Percentiles rank a stretch among this genome's conserved stretches.
These are phyloP conservation scores for Beta vulgaris DNA, from an alignment of 148 eudicot genomes.

Conservation along the genomic window DNA sequence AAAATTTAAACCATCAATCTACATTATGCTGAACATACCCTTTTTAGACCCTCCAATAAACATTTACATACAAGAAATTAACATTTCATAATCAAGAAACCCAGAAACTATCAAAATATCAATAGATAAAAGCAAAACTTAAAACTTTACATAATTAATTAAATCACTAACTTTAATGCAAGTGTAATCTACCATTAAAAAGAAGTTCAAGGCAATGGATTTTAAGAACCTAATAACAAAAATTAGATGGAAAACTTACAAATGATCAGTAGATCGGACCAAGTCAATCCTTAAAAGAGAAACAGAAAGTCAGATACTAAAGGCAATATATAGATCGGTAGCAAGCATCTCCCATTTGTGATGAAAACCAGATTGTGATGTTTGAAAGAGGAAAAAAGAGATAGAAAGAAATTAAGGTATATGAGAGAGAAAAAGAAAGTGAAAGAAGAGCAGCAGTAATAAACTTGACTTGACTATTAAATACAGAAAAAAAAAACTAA, in stretches of 20 bases:
- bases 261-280: conserved; percentile 3
- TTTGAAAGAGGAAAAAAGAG: conserved; percentile 9
- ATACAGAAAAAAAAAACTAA: too few relatives aligned
- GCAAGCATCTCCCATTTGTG: conserved; percentile 21
- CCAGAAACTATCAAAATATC: not conserved
- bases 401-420: not conserved
- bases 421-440: conserved; percentile 16
- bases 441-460: too few relatives aligned
- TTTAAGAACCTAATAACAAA: not conserved
- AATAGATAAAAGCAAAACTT: not conserved
- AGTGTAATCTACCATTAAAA: not conserved
- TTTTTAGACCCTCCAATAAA: not conserved
- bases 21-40: not conserved
- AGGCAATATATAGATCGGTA: not conserved
- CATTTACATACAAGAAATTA: not conserved
- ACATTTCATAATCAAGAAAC: not conserved
- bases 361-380: not conserved
- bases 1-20: conserved; percentile 1
- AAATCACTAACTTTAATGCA: not conserved
- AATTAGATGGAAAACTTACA: not conserved
- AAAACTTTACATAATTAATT: not conserved
- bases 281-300: not conserved
- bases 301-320: not conserved
- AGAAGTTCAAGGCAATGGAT: not conserved
- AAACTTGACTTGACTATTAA: too few relatives aligned